These are phyloP conservation scores for Trametes maxima DNA, from an alignment of 768 basidiomycete genomes.

Conservation along the genomic window DNA sequence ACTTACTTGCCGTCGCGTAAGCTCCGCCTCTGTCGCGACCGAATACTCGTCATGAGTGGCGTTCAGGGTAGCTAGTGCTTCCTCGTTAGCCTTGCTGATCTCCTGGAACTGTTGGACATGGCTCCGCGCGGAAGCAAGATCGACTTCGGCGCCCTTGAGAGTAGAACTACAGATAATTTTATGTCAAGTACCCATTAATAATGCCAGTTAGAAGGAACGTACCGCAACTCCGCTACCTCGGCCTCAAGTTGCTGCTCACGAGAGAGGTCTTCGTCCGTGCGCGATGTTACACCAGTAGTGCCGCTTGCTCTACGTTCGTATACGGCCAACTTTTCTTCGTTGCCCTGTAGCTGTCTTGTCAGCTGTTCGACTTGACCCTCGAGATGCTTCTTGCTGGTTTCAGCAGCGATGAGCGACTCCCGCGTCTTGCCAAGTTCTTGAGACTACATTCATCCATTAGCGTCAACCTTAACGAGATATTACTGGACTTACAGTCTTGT, in stretches of 20 bases:
- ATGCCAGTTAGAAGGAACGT: conserved; percentile 23
- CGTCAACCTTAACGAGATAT: not conserved
- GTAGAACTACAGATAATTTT: conserved; percentile 50
- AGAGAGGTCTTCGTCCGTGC: conserved; percentile 49
- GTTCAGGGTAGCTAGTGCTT: conserved; percentile 69
- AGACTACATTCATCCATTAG: conserved; percentile 41
- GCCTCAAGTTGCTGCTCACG: conserved; percentile 80
- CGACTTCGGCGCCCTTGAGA: conserved; percentile 77
- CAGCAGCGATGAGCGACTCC: conserved; percentile 68
- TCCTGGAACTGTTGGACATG: conserved; percentile 87
- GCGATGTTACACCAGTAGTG: conserved; percentile 33
- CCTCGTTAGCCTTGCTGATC: conserved; percentile 82
- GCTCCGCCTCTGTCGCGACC: conserved; percentile 65
- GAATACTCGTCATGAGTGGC: conserved; percentile 82
- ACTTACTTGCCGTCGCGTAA: conserved; percentile 66
- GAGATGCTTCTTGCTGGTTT: conserved; percentile 78
- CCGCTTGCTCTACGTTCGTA: conserved; percentile 68
- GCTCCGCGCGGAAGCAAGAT: conserved; percentile 66
- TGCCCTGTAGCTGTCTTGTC: conserved; percentile 66
- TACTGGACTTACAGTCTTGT: conserved; percentile 58
- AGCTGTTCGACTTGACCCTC: conserved; percentile 71
- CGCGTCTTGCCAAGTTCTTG: conserved; percentile 69
- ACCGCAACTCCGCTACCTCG: conserved; percentile 87
- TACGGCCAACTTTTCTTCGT: conserved; percentile 83
- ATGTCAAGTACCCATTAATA: not conserved